These are phyloP conservation scores for Uronychia setigera DNA, from an alignment of 73 alveolate genomes.

Conservation along the genomic window DNA sequence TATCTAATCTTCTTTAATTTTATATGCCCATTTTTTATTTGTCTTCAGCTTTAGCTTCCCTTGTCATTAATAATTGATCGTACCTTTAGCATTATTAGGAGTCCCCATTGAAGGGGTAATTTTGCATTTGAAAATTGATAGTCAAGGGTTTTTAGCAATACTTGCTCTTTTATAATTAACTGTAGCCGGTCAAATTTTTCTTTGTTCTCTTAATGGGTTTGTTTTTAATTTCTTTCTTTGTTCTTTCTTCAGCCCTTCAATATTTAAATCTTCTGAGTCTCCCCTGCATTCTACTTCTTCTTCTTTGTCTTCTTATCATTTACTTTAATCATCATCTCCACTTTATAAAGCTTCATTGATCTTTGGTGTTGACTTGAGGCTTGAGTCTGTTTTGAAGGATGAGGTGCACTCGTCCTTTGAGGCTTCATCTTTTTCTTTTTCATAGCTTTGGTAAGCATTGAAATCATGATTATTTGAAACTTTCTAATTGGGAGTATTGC, in stretches of 20 bases:
- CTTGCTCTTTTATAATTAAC: background rate
- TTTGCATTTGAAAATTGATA: background rate
- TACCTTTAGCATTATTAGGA: background rate
- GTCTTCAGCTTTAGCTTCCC: background rate
- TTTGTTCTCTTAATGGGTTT: background rate
- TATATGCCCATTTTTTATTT: too few species aligned
- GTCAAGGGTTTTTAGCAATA: background rate
- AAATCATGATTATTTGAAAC: background rate
- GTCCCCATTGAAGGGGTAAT: background rate
- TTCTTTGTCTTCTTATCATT: background rate
- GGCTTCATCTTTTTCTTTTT: background rate
- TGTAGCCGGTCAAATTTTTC: background rate
- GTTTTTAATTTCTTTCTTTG: background rate
- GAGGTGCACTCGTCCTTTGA: background rate
- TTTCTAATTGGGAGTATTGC: background rate
- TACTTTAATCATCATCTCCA: background rate
- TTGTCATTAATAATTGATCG: background rate
- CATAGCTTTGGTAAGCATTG: background rate
- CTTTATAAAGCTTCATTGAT: background rate
- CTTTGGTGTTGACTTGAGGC: background rate
- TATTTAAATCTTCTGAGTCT: background rate
- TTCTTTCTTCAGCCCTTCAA: too few species aligned
- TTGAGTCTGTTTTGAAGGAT: background rate
- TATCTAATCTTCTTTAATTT: too few species aligned
- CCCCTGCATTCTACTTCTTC: background rate